phyloP scores from a whole-genome alignment of 257 asterid genomes.

The Solanum chiquidenum region DNA sequence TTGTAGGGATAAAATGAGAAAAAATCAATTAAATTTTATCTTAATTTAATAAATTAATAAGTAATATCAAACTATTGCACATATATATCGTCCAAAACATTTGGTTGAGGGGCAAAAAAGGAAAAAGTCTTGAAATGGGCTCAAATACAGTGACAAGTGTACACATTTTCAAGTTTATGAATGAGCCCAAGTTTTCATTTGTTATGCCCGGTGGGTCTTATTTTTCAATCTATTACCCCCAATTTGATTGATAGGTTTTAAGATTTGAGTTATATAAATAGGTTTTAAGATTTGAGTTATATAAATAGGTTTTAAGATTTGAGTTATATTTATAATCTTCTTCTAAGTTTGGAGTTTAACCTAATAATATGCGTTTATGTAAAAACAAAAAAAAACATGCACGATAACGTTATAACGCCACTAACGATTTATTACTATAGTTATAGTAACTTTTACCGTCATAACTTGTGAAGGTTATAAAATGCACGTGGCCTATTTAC shows the following conservation, averaged over 20 bases:
- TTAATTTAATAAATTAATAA: too few species aligned
- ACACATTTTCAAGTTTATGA: neutral
- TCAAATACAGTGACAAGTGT: neutral
- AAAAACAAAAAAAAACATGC: neutral
- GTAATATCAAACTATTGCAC: neutral
- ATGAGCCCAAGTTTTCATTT: neutral
- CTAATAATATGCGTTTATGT: neutral
- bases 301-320: neutral
- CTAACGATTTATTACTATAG: neutral
- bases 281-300: neutral
- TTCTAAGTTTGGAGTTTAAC: neutral
- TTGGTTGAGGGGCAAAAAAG: neutral
- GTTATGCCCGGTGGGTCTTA: neutral
- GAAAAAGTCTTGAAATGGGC: neutral
- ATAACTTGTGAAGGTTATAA: neutral
- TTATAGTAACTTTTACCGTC: neutral
- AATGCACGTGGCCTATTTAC: neutral
- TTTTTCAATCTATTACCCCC: neutral
- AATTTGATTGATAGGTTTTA: neutral
- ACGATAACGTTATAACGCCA: neutral
- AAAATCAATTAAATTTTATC: neutral
- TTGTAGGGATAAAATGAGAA: too few species aligned
- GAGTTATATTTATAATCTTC: neutral
- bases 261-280: neutral
- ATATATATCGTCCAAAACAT: neutral